Conservation (phyloP, 2,329 filamentous ascomycete species). For the Venturia oleaginea region DNA sequence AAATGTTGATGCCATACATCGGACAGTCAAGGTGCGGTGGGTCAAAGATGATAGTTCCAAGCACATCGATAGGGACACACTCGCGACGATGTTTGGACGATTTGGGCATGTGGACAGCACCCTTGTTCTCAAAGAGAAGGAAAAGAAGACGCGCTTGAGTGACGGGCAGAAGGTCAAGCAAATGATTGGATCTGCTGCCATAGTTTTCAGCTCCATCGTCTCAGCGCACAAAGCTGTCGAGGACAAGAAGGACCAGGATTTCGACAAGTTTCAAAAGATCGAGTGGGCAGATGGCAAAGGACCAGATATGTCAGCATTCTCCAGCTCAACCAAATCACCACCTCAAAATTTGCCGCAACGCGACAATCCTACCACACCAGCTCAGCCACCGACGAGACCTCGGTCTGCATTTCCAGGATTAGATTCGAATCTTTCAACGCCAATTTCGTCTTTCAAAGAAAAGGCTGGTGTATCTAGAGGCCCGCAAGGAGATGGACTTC, state of each 20-base stretch:
- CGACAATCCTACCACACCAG: slow-evolving; percentile 8
- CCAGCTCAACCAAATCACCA: slow-evolving; percentile 12
- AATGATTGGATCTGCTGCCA: slow-evolving; percentile 43
- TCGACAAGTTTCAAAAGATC: slow-evolving; percentile 42
- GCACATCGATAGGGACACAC: slow-evolving; percentile 37
- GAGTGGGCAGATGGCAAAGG: slow-evolving; percentile 46
- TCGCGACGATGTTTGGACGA: slow-evolving; percentile 39
- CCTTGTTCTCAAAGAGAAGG: slow-evolving; percentile 48
- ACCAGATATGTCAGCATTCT: slow-evolving; percentile 35
- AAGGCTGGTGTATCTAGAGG: slow-evolving; percentile 19
- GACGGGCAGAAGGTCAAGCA: slow-evolving; percentile 41
- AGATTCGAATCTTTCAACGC: slow-evolving; percentile 20
- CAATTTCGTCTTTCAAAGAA: slow-evolving; percentile 18
- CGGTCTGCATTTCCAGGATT: slow-evolving; percentile 13
- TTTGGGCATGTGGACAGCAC: slow-evolving; percentile 51
- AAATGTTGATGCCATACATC: slow-evolving; percentile 44
- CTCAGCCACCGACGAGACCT: neutral
- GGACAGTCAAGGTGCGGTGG: slow-evolving; percentile 51
- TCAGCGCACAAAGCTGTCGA: slow-evolving; percentile 48
- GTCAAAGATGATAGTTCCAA: slow-evolving; percentile 35
- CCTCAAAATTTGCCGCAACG: slow-evolving; percentile 1
- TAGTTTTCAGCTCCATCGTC: slow-evolving; percentile 50
- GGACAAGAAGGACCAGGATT: slow-evolving; percentile 40
- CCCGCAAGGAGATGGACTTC: slow-evolving; percentile 21
- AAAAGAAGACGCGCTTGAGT: slow-evolving; percentile 27